Evolutionary conservation across 2,329 filamentous ascomycete genomes (phyloP).

Genomic region (Cladosporium sphaerospermum): DNA sequence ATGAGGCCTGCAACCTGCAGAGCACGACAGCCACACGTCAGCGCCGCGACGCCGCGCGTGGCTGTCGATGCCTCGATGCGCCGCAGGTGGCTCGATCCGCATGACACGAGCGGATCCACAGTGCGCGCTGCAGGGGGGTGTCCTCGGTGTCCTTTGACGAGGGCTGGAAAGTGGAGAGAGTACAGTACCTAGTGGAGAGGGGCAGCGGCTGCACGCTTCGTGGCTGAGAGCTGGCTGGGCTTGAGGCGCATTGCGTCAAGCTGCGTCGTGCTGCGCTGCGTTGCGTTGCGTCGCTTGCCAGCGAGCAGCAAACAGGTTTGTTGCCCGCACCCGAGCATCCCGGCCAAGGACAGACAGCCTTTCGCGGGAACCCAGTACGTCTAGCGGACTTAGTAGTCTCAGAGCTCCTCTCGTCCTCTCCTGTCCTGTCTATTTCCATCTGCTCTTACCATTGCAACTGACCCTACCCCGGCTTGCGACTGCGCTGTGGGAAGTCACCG

Average conservation of each 20-base stretch:
- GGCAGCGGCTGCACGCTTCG: too few relatives aligned
- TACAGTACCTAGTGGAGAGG: too few relatives aligned
- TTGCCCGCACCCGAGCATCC: not conserved
- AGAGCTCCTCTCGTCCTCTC: not conserved
- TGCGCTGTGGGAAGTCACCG: not conserved
- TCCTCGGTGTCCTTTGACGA: too few relatives aligned
- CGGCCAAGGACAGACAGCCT: too few relatives aligned
- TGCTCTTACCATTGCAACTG: not conserved
- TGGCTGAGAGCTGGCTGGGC: too few relatives aligned
- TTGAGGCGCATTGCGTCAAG: not conserved
- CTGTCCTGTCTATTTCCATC: not conserved
- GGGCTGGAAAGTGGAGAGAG: too few relatives aligned
- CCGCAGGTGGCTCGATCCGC: constrained; percentile 9
- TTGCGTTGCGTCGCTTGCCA: not conserved
- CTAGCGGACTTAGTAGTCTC: not conserved
- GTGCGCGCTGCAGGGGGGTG: too few relatives aligned
- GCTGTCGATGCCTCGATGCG: not conserved
- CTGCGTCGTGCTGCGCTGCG: not conserved
- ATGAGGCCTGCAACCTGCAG: not conserved
- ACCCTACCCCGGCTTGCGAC: not conserved
- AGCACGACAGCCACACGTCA: not conserved
- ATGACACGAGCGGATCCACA: too few relatives aligned
- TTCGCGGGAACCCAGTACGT: not conserved
- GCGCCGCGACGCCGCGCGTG: not conserved
- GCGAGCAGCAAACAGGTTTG: not conserved